These are phyloP conservation scores for Nicotiana undulata DNA, from an alignment of 257 asterid species.

Conservation along the genomic window DNA sequence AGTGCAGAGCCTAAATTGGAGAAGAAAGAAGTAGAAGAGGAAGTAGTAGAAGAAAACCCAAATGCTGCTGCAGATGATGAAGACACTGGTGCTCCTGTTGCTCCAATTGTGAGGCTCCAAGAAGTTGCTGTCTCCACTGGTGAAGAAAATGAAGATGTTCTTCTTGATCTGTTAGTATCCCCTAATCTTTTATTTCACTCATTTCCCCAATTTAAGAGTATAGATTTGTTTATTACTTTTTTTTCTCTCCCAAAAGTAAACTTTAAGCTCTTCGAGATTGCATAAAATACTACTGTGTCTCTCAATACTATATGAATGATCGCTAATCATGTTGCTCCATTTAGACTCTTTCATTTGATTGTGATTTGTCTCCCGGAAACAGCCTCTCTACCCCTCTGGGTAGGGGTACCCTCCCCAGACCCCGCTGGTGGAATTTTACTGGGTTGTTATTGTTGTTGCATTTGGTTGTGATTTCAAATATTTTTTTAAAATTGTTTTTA, in stretches of 20 bases:
- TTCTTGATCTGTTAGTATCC: slow-evolving; percentile 56
- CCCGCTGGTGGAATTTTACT: too few relatives aligned
- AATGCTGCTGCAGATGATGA: slow-evolving; percentile 53
- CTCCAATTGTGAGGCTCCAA: slow-evolving; percentile 65
- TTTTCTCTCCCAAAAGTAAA: not conserved
- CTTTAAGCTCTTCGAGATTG: not conserved
- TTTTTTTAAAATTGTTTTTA: not conserved
- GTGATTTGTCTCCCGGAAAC: too few relatives aligned
- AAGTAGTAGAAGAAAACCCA: slow-evolving; percentile 33
- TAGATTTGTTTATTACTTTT: not conserved
- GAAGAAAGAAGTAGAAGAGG: slow-evolving; percentile 42
- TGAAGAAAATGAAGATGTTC: slow-evolving; percentile 65
- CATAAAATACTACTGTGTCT: not conserved
- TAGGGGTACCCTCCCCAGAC: too few relatives aligned
- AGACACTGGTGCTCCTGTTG: slow-evolving; percentile 78
- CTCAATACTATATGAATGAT: not conserved
- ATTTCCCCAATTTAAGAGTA: too few relatives aligned
- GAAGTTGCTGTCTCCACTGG: slow-evolving; percentile 78
- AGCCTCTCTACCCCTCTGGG: too few relatives aligned
- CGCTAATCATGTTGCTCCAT: not conserved
- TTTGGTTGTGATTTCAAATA: not conserved
- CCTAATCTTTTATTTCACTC: not conserved
- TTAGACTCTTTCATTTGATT: not conserved
- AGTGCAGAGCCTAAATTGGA: slow-evolving; percentile 28
- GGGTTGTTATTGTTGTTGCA: too few relatives aligned